Base-by-base conservation (phyloP, 1,284 basidiomycete genomes). In the Agroathelia rolfsii region DNA sequence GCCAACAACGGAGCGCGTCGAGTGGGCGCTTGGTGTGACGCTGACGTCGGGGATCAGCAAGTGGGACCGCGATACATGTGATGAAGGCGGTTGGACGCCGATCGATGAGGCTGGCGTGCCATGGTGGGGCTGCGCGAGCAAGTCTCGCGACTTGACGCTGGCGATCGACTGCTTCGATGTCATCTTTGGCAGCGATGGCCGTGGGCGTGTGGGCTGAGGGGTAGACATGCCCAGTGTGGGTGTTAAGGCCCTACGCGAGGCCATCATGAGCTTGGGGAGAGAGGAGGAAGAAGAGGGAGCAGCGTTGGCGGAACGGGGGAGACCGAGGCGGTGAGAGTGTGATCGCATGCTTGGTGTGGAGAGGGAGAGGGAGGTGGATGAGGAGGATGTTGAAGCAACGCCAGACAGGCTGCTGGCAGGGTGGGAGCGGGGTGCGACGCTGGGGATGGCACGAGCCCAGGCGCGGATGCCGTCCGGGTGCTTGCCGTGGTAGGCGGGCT, bases 141-240 rank as follows among this genome's bases (percentile, higher is more conserved):
- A 32, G 30, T 7, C 19, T 4, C n/a, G n/a, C n/a, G n/a, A n/a
- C n/a, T n/a, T n/a, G n/a, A n/a, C n/a, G n/a, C n/a, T n/a, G 18
- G 16, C 7, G n/a, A 32, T 30, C 6, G 11, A 19, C 17, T 14
- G 29, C 29, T 14, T 12, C 16, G 30, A 22, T 12, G 30, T 23
- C 18, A n/a, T 11, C 10, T 5, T 23, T 9, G 30, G 17, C 9
- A 6, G 16, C 18, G 30, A 32, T 11, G 30, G 30, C n/a, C 4
- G 20, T 7, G 30, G 30, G 4, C 41, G 48, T 11, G 49, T 47
- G 4, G 59, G 47, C 8, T 39, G 50, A 10, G 56, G 53, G 0
- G 46, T 50, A 24, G 63, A 61, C 46, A 66, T 61, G 50, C 56
- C 64, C 36, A 73, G 61, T 9, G 66, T 58, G 4, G 68, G 65